Percentiles rank a stretch among this genome's conserved stretches.
These are phyloP conservation scores for Anthostomella pinea DNA, from an alignment of 2,329 filamentous ascomycete species.

Conservation along the genomic window DNA sequence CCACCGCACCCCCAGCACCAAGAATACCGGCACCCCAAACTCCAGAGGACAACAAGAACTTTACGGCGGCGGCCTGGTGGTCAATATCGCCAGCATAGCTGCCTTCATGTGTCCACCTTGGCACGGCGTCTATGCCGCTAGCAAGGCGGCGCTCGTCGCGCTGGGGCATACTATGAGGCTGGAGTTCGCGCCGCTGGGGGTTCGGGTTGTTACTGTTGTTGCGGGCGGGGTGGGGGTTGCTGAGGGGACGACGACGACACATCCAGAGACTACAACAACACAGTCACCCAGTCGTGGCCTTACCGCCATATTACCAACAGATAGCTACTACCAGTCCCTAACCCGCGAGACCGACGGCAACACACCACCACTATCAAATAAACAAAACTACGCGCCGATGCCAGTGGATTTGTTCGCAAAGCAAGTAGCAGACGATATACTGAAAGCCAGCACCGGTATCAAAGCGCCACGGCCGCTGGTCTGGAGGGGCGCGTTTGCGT, in stretches of 20 bases:
- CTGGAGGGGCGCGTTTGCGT: slow-evolving; percentile 4
- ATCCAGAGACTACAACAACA: no score
- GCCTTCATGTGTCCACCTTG: slow-evolving; percentile 3
- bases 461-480: slow-evolving; percentile 1
- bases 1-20: slow-evolving; percentile 11
- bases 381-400: background rate
- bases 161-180: slow-evolving; percentile 1
- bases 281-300: no score
- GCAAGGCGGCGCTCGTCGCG: slow-evolving; percentile 3
- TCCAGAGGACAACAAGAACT: no score
- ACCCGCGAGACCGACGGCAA: background rate
- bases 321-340: background rate
- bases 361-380: no score
- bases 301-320: background rate
- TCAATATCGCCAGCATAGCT: background rate
- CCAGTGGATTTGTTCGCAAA: background rate
- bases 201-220: slow-evolving; percentile 2
- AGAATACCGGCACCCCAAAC: no score
- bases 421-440: slow-evolving; percentile 1
- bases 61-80: background rate
- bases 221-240: slow-evolving; percentile 3
- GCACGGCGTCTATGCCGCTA: slow-evolving; percentile 2
- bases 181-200: background rate
- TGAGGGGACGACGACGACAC: no score
- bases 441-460: no score